Evolutionary conservation across 2,329 filamentous ascomycete genomes (phyloP).

Genomic region (Stachybotrys echinatus): DNA sequence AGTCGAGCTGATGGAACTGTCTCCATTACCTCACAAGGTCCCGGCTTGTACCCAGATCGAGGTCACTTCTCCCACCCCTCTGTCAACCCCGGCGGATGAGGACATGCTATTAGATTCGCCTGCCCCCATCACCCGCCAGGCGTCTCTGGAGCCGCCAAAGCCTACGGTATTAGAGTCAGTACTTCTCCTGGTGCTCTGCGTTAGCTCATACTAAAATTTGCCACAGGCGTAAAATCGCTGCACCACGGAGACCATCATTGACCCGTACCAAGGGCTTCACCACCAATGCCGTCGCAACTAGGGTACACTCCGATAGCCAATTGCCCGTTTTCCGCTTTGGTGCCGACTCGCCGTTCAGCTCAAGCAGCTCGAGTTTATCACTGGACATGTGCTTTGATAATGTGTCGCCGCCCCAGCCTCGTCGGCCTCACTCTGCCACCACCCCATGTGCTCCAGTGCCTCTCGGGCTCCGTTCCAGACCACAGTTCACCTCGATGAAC

Average conservation of each 20-base stretch:
- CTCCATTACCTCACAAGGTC: slow-evolving; percentile 83
- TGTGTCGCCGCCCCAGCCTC: slow-evolving; percentile 69
- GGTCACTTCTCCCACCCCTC: slow-evolving; percentile 67
- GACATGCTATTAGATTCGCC: slow-evolving; percentile 55
- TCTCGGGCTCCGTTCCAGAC: slow-evolving; percentile 57
- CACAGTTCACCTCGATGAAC: slow-evolving; percentile 56
- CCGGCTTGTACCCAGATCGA: slow-evolving; percentile 62
- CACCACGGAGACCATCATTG: slow-evolving; percentile 68
- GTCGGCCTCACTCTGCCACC: slow-evolving; percentile 54
- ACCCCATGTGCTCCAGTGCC: slow-evolving; percentile 51
- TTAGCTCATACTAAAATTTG: slow-evolving; percentile 15
- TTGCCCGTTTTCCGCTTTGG: slow-evolving; percentile 74
- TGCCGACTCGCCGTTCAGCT: slow-evolving; percentile 19
- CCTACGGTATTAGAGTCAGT: slow-evolving; percentile 49
- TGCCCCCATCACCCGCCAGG: slow-evolving; percentile 34
- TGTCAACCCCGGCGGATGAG: slow-evolving; percentile 39
- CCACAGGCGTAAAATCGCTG: slow-evolving; percentile 59
- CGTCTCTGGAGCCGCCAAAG: slow-evolving; percentile 43
- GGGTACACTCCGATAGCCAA: slow-evolving; percentile 57
- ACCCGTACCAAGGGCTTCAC: slow-evolving; percentile 70
- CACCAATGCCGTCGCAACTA: slow-evolving; percentile 58
- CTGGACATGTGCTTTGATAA: slow-evolving; percentile 74
- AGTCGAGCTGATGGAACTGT: slow-evolving; percentile 86
- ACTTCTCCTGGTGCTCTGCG: slow-evolving; percentile 12
- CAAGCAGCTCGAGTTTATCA: slow-evolving; percentile 44